Percentiles rank a stretch among this genome's conserved stretches.
These are phyloP conservation scores for Neopestalotiopsis sp. DNA, from an alignment of 2,329 filamentous ascomycete genomes.

Conservation along the genomic window DNA sequence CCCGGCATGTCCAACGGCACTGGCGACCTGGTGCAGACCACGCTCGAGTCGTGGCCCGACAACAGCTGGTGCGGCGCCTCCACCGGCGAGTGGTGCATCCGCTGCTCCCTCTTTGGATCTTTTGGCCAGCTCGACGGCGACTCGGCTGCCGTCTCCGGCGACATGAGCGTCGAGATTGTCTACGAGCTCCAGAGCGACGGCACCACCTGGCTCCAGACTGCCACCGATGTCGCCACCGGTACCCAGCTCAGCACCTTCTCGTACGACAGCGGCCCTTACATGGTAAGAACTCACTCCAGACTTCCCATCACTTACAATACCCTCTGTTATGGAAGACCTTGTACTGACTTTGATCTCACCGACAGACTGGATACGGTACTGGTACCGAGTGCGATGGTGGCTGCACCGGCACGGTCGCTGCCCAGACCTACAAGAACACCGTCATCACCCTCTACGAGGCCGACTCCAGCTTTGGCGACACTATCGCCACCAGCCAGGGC, in stretches of 20 bases:
- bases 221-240: conserved; percentile 14
- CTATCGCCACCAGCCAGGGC: conserved; percentile 15
- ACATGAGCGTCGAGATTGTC: conserved; percentile 16
- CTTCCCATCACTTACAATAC: too few relatives aligned
- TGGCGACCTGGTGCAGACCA: conserved; percentile 16
- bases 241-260: conserved; percentile 15
- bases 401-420: conserved; percentile 16
- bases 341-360: not conserved
- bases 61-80: conserved; percentile 19
- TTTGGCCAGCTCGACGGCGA: conserved; percentile 17
- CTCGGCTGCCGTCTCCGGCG: conserved; percentile 5
- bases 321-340: too few relatives aligned
- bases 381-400: conserved; percentile 17
- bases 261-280: conserved; percentile 15
- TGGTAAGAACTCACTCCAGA: not conserved
- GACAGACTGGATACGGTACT: conserved; percentile 17
- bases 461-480: conserved; percentile 12
- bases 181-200: conserved; percentile 17
- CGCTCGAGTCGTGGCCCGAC: conserved; percentile 18
- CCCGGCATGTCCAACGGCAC: conserved; percentile 19
- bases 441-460: conserved; percentile 14
- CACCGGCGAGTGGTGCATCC: conserved; percentile 17
- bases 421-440: conserved; percentile 17
- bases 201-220: conserved; percentile 13
- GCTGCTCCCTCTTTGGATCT: conserved; percentile 17